A percentile compares a stretch with the other conserved stretches of the same genome.
These are phyloP conservation scores for Trametes sp. DNA, from an alignment of 1,284 basidiomycete species.

Conservation along the genomic window DNA sequence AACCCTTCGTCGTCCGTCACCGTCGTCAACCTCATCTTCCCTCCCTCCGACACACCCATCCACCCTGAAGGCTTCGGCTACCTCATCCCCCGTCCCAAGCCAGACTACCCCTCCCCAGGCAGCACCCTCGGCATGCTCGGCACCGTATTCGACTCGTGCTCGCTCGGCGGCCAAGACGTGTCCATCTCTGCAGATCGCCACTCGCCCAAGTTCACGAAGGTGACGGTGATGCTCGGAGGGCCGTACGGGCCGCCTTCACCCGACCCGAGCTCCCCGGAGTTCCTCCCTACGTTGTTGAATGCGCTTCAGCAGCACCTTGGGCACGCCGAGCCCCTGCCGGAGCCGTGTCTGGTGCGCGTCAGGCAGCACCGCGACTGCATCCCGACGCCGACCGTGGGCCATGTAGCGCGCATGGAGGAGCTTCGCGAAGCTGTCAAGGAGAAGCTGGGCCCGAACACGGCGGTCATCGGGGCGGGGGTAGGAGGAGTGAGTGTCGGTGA, in stretches of 20 bases:
- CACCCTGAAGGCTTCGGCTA: slow-evolving; percentile 94
- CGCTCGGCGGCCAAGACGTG: slow-evolving; percentile 74
- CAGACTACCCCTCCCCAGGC: slow-evolving; percentile 50
- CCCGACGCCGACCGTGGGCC: slow-evolving; percentile 82
- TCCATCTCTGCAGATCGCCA: slow-evolving; percentile 35
- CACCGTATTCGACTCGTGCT: slow-evolving; percentile 85
- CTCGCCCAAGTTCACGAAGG: slow-evolving; percentile 59
- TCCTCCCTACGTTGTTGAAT: slow-evolving; percentile 50
- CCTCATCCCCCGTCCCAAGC: slow-evolving; percentile 81
- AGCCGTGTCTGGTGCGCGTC: slow-evolving; percentile 64
- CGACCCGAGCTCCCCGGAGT: slow-evolving; percentile 38
- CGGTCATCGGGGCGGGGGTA: slow-evolving; percentile 87
- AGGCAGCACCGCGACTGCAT: slow-evolving; percentile 80
- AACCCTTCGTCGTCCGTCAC: slow-evolving; percentile 74
- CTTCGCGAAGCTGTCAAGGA: slow-evolving; percentile 56
- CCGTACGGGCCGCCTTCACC: slow-evolving; percentile 61
- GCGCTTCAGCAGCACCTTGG: slow-evolving; percentile 62
- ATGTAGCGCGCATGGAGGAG: slow-evolving; percentile 73
- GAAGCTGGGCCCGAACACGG: slow-evolving; percentile 66
- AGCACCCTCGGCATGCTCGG: slow-evolving; percentile 71
- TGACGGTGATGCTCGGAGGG: slow-evolving; percentile 94
- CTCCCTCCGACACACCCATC: slow-evolving; percentile 53
- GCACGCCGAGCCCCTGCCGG: slow-evolving; percentile 50
- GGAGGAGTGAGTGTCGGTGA: slow-evolving; percentile 92
- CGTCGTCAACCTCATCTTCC: slow-evolving; percentile 81